Percentiles rank a stretch among this genome's conserved stretches.
Conservation (phyloP, 106 monocot genomes). For the Platanthera zijinensis region DNA sequence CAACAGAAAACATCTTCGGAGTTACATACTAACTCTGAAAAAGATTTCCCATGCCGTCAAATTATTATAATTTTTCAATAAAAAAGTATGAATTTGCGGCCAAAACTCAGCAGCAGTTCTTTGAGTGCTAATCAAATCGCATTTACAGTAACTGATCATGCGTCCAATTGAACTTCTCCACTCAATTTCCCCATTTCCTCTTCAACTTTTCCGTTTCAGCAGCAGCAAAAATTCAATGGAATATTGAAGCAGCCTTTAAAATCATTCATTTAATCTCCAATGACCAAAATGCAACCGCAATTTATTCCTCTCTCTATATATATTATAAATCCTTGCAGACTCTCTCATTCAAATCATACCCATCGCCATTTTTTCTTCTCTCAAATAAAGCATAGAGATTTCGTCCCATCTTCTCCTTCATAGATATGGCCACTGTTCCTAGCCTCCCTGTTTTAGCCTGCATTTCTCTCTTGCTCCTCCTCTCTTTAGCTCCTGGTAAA, state of each 20-base stretch:
- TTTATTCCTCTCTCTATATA: no score
- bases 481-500: background rate
- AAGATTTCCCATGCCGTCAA: no score
- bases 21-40: no score
- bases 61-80: no score
- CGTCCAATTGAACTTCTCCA: no score
- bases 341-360: background rate
- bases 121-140: no score
- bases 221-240: background rate
- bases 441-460: background rate
- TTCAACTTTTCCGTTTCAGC: background rate
- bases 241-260: background rate
- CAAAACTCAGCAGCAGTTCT: no score
- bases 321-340: background rate
- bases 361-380: background rate
- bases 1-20: no score
- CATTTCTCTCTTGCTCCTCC: background rate
- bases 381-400: no score
- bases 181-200: no score
- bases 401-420: background rate
- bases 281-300: background rate
- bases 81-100: no score
- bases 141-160: no score
- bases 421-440: background rate
- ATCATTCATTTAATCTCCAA: background rate